Evolutionary conservation across 257 asterid genomes (phyloP).

Genomic region (Solanum bukasovii): DNA sequence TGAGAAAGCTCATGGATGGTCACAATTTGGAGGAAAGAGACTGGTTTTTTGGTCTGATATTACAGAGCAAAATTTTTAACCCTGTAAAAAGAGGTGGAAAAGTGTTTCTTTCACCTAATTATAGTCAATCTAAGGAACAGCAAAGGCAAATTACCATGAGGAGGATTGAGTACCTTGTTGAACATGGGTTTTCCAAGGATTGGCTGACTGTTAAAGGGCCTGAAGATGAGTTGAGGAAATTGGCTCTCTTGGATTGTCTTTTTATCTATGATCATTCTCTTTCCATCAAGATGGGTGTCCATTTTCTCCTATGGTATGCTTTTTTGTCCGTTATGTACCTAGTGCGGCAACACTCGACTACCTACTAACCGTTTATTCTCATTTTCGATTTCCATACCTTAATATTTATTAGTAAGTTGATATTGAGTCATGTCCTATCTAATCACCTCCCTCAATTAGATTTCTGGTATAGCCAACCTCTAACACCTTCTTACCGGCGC

Average conservation of each 20-base stretch:
- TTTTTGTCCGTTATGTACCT: not conserved
- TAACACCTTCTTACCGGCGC: not conserved
- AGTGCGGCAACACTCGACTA: not conserved
- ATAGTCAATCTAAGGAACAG: conserved; percentile 88
- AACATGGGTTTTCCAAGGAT: conserved; percentile 63
- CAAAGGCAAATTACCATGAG: conserved; percentile 95
- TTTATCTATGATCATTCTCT: conserved; percentile 84
- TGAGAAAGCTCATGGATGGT: conserved; percentile 76
- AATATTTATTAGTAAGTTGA: not conserved
- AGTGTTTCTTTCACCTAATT: conserved; percentile 69
- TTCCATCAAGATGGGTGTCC: conserved; percentile 77
- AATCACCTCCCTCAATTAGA: not conserved
- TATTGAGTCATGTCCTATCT: not conserved
- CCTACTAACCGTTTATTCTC: not conserved
- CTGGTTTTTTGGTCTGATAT: conserved; percentile 62
- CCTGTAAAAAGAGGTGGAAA: conserved; percentile 66
- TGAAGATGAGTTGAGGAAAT: conserved; percentile 74
- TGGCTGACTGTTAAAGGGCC: conserved; percentile 72
- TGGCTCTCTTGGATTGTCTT: conserved; percentile 69
- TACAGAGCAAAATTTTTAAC: conserved; percentile 68
- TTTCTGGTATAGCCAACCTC: not conserved
- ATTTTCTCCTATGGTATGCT: conserved; percentile 67
- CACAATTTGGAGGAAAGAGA: conserved; percentile 73
- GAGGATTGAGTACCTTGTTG: conserved; percentile 63
- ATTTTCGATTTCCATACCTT: not conserved